Evolutionary conservation across 768 basidiomycete species (phyloP).

Genomic region (Daedaleopsis nitida): DNA sequence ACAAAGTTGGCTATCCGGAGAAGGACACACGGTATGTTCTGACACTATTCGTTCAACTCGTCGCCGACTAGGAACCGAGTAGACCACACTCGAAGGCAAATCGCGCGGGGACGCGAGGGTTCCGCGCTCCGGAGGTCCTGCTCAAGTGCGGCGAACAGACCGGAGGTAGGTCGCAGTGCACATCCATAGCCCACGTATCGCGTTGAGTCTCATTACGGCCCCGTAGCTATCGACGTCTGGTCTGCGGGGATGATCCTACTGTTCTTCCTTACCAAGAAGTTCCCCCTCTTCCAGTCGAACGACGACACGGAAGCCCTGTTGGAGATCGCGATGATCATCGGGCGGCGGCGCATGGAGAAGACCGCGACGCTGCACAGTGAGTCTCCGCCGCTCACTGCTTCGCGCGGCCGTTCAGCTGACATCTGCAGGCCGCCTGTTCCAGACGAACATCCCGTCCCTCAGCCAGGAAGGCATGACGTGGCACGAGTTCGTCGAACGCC

Average conservation of each 20-base stretch:
- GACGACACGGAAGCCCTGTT: slow-evolving; percentile 95
- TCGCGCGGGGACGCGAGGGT: slow-evolving; percentile 94
- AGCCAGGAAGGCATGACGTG: slow-evolving; percentile 68
- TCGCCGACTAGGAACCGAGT: neutral
- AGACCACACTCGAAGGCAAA: slow-evolving; percentile 91
- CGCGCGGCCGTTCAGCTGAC: neutral
- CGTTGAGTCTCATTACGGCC: neutral
- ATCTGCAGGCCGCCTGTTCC: slow-evolving; percentile 76
- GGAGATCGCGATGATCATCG: slow-evolving; percentile 90
- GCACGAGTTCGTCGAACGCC: slow-evolving; percentile 70
- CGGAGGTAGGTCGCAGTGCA: slow-evolving; percentile 59
- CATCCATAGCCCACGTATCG: neutral
- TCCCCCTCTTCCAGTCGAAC: slow-evolving; percentile 90
- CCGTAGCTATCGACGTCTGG: slow-evolving; percentile 93
- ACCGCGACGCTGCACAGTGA: slow-evolving; percentile 87
- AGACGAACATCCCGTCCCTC: slow-evolving; percentile 87
- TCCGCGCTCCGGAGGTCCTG: slow-evolving; percentile 94
- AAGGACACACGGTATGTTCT: slow-evolving; percentile 66
- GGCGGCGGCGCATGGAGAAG: slow-evolving; percentile 79
- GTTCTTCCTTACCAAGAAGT: slow-evolving; percentile 90
- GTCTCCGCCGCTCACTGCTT: slow-evolving; percentile 3
- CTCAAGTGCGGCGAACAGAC: slow-evolving; percentile 93
- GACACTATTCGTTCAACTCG: neutral
- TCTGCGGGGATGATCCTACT: slow-evolving; percentile 90
- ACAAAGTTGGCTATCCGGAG: slow-evolving; percentile 76